Evolutionary conservation across 257 asterid genomes (phyloP).

Genomic region (Schizonepeta tenuifolia): DNA sequence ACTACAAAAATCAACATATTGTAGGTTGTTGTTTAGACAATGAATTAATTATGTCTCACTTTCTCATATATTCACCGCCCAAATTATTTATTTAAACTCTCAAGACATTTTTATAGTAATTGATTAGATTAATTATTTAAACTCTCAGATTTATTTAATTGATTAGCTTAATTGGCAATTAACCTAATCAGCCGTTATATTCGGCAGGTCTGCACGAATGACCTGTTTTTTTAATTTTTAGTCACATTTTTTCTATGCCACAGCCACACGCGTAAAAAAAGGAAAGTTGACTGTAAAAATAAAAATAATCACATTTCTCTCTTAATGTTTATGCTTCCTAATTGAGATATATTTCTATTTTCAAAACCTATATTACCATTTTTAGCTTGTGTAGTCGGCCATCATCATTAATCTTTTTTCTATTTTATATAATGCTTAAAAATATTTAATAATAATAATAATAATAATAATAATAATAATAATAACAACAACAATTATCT

Average conservation of each 20-base stretch:
- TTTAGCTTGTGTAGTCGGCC: no score
- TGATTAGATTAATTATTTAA: background rate
- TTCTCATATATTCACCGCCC: slow-evolving; percentile 27
- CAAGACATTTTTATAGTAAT: slow-evolving; percentile 6
- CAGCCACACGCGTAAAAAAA: no score
- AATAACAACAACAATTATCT: no score
- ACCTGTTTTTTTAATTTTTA: background rate
- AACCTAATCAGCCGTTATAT: slow-evolving; percentile 5
- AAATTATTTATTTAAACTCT: background rate
- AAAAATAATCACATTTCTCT: no score
- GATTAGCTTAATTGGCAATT: background rate
- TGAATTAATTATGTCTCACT: slow-evolving; percentile 12
- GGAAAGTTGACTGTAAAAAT: no score
- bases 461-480: no score
- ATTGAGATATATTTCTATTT: no score
- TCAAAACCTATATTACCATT: no score
- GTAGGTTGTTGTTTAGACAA: slow-evolving; percentile 34
- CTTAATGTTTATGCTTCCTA: no score
- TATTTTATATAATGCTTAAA: no score
- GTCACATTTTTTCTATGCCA: background rate
- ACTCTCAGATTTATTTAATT: background rate
- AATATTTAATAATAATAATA: no score
- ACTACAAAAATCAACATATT: slow-evolving; percentile 26
- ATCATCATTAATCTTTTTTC: no score
- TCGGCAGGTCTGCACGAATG: slow-evolving; percentile 9